Conservation (phyloP, 2,329 filamentous ascomycete genomes). For the Nigrospora osmanthi region DNA sequence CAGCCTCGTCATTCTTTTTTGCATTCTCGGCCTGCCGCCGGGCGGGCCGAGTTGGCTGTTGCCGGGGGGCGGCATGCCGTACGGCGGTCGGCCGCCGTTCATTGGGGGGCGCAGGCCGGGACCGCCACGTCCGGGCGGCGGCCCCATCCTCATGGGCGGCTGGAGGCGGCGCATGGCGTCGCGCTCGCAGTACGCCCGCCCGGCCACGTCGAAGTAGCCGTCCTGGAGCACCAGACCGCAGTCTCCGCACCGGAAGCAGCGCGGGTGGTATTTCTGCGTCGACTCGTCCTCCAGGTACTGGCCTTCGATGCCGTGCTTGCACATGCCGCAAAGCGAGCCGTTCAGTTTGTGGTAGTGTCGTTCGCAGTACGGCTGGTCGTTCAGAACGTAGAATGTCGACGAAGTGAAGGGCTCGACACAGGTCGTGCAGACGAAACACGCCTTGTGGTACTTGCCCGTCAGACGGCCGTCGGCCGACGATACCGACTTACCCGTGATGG, state of each 20-base stretch:
- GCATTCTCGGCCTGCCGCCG: constrained; percentile 39
- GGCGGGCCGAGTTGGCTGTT: constrained; percentile 25
- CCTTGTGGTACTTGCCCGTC: constrained; percentile 89
- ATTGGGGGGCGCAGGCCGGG: constrained; percentile 10
- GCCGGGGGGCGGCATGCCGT: constrained; percentile 19
- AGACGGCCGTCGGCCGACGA: constrained; percentile 88
- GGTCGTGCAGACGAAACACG: constrained; percentile 85
- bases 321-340: constrained; percentile 73
- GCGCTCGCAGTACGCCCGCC: constrained; percentile 75
- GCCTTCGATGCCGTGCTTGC: constrained; percentile 82
- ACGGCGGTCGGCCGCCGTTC: constrained; percentile 12
- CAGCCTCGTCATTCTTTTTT: constrained; percentile 54
- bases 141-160: constrained; percentile 13
- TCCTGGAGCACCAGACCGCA: constrained; percentile 68
- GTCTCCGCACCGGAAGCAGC: constrained; percentile 77
- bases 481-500: constrained; percentile 84
- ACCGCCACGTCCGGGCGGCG: constrained; percentile 14
- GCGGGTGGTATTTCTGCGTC: constrained; percentile 73
- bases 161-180: constrained; percentile 61
- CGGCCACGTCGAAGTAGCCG: constrained; percentile 86
- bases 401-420: constrained; percentile 78
- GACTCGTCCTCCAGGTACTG: constrained; percentile 82
- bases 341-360: constrained; percentile 91
- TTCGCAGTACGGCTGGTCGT: constrained; percentile 84
- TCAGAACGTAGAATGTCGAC: constrained; percentile 84